Base-by-base conservation (phyloP, 1,284 basidiomycete species). In the Pseudozyma sp. region DNA sequence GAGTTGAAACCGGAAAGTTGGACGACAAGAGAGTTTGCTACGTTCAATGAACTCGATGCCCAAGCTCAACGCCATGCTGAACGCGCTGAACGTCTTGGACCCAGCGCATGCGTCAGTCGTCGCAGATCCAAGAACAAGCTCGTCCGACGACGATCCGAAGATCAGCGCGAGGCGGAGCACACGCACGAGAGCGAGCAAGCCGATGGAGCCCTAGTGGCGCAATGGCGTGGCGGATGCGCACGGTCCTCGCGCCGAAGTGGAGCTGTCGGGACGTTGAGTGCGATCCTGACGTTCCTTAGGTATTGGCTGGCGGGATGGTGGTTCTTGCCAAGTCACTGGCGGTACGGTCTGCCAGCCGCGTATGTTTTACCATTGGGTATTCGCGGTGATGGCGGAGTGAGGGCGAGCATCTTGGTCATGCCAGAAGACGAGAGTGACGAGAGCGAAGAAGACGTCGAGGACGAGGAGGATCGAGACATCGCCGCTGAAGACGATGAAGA, bases 331-430 rank as follows among this genome's bases (percentile, higher is more conserved):
- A 51, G 58, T 47, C 66, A 71, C 35, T 77, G 77, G 77, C 51
- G 73, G 21, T 66, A 76, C 48, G 70, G 66, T 14, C 50, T 78
- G 7, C 78, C 69, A 0, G 76, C 67, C 0, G 76, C 70, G 2
- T 81, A 79, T 38, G 72, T 81, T 34, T 44, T 78, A 35, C 79
- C 78, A 10, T 50, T 81, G n/a, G 77, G 79, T 5, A 79, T 81
- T 31, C 45, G 78, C 5, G 71, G 69, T 7, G 78, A 81, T 52
- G 79, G 78, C 25, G 76, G 79, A 12, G 76, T 81, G 35, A 59
- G 76, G 12, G 72, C 79, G 19, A 78, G 78, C 21, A 71, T 81
- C 44, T 58, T 81, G 16, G 53, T 81, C 18, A 57, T 76, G 54
- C 72, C 76, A 2, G 75, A 76, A 25, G 68, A 68, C 16, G 75